Evolutionary conservation across 2,329 filamentous ascomycete genomes (phyloP).

Genomic region (Fusarium acutatum): DNA sequence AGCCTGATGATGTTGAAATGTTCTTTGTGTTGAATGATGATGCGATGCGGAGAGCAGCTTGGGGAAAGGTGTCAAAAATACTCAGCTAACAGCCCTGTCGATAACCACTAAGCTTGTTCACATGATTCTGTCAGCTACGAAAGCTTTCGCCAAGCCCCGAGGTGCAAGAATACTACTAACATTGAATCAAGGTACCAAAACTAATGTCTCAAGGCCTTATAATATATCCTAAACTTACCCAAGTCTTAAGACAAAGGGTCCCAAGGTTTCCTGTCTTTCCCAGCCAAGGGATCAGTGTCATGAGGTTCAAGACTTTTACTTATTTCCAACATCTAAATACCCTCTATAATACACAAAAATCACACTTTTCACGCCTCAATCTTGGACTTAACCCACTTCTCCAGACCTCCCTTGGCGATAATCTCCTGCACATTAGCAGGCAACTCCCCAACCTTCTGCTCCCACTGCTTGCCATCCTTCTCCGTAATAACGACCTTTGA

Average conservation of each 20-base stretch:
- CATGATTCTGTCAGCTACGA: not conserved
- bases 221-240: fast-evolving
- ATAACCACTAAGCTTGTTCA: fast-evolving
- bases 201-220: fast-evolving
- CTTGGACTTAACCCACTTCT: slow-evolving; percentile 82
- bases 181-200: not conserved
- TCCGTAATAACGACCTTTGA: slow-evolving; percentile 77
- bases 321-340: slow-evolving; percentile 8
- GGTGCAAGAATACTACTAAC: not conserved
- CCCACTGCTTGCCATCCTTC: slow-evolving; percentile 74
- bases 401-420: slow-evolving; percentile 78
- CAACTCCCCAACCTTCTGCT: slow-evolving; percentile 82
- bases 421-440: slow-evolving; percentile 89
- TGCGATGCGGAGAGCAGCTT: not conserved
- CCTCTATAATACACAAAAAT: slow-evolving; percentile 18
- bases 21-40: not conserved
- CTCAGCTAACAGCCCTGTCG: fast-evolving
- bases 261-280: not conserved
- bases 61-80: not conserved
- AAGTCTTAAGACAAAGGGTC: not conserved
- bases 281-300: not conserved
- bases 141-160: not conserved
- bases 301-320: slow-evolving; percentile 3
- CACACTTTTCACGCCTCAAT: slow-evolving; percentile 51
- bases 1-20: too few relatives aligned